phyloP scores from a whole-genome alignment of 2,329 filamentous ascomycete genomes.

The Nigrograna mackinnonii region DNA sequence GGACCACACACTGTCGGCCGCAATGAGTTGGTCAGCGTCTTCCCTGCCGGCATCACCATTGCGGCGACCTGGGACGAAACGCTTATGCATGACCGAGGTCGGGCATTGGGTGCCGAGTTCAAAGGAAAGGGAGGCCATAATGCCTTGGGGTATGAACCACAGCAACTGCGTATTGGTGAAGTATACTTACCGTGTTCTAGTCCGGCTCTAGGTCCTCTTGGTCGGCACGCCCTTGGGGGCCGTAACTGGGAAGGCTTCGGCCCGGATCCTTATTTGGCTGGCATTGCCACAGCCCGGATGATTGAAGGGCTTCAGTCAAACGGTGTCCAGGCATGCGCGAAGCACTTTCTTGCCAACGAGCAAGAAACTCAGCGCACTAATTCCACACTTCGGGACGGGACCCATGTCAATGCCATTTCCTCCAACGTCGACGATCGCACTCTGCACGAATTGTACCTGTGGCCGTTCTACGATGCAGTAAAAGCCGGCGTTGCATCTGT shows the following conservation, averaged over 20 bases:
- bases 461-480: conserved; percentile 67
- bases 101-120: conserved; percentile 35
- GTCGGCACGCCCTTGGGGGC: conserved; percentile 42
- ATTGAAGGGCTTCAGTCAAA: conserved; percentile 43
- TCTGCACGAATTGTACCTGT: conserved; percentile 67
- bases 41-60: conserved; percentile 40
- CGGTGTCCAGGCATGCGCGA: conserved; percentile 46
- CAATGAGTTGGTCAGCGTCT: conserved; percentile 35
- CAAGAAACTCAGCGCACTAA: conserved; percentile 57
- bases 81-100: conserved; percentile 35
- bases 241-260: conserved; percentile 50
- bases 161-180: not conserved
- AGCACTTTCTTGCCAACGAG: conserved; percentile 65
- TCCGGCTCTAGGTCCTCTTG: conserved; percentile 54
- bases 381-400: conserved; percentile 35
- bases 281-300: conserved; percentile 39
- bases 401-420: conserved; percentile 58
- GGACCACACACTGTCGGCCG: conserved; percentile 39
- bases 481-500: conserved; percentile 60
- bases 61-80: conserved; percentile 45
- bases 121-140: conserved; percentile 43
- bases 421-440: conserved; percentile 68
- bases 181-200: not conserved
- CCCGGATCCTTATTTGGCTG: conserved; percentile 47
- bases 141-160: conserved; percentile 34